Percentiles rank a stretch among this genome's conserved stretches.
phyloP scores from a whole-genome alignment of 495 filamentous ascomycete genomes.

The Penicillium silybi region DNA sequence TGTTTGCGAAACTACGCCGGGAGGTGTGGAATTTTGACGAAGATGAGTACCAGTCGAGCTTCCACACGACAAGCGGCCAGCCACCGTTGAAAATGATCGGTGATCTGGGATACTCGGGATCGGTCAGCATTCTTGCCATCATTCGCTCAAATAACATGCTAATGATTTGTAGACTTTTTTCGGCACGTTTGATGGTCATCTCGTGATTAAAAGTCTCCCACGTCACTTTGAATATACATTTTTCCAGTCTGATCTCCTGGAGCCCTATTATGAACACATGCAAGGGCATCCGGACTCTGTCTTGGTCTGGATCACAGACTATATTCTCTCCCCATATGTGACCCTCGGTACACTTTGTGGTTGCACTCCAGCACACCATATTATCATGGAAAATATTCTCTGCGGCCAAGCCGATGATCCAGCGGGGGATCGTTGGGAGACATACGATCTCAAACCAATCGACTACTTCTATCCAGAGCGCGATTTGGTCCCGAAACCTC shows the following conservation, averaged over 20 bases:
- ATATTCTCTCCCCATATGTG: constrained; percentile 49
- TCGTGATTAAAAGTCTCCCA: constrained; percentile 64
- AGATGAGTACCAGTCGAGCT: constrained; percentile 50
- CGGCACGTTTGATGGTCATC: constrained; percentile 54
- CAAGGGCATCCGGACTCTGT: constrained; percentile 49
- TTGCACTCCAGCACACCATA: constrained; percentile 58
- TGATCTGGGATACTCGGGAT: constrained; percentile 59
- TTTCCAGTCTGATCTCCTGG: constrained; percentile 59
- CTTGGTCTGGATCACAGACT: constrained; percentile 65
- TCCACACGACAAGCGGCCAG: constrained; percentile 34
- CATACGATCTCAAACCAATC: constrained; percentile 67
- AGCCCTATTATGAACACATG: constrained; percentile 60
- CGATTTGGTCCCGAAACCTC: constrained; percentile 55
- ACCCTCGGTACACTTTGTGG: constrained; percentile 54
- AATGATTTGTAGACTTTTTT: constrained; percentile 55
- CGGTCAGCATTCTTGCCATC: constrained; percentile 27
- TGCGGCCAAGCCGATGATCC: constrained; percentile 48
- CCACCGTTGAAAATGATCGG: constrained; percentile 44
- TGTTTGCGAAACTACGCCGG: constrained; percentile 30
- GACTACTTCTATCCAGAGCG: constrained; percentile 71
- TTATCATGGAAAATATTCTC: constrained; percentile 70
- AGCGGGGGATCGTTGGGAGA: constrained; percentile 53
- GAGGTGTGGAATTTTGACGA: constrained; percentile 51
- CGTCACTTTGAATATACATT: constrained; percentile 64
- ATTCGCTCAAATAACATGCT: background rate